Evolutionary conservation across 768 basidiomycete genomes (phyloP), one percentile per base, ranked within the genome.

Genomic region (Termitomyces bulborhizus): DNA sequence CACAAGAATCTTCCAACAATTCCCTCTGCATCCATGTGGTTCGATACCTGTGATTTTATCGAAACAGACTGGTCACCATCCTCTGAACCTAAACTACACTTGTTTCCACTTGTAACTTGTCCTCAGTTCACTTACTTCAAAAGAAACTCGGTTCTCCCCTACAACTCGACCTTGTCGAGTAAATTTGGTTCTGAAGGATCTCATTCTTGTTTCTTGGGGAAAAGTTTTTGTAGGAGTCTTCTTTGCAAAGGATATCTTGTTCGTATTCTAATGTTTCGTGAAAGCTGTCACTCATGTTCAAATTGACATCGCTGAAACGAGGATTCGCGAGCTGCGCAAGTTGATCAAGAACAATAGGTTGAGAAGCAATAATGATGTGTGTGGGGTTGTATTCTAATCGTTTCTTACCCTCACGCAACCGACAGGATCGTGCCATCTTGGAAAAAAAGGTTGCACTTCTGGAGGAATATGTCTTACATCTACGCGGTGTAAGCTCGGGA

Each of bases 121-220:
- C 93, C 94, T 18, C 83, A 85, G 27, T 85, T 97, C 65, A 85
- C 83, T 7, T 95, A 89, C 71, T 89, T 88, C 66, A 89, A 84
- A 65, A 79, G 79, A 40, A 78, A 80, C 53, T 71, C 76, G 4
- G 71, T 73, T 13, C 63, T 70, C n/a, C 63, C 72, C 12, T 69
- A 70, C 11, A 72, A 71, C 40, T 71, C 75, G 29, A 66, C 69
- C 3, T 76, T 77, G 56, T 70, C 69, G 37, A 86, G 80, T 62
- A 96, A 94, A 69, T 98, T 98, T 65, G 95, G 94, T 1, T 72
- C 78, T 32, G 95, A 98, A 68, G 71, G 81, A 42, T 86, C 91
- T 2, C 95, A 98, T 66, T 74, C 77, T 0, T 98, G 93, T 67
- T 73, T 88, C 42, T 78, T 94, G 29, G 88, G 88, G 12, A 78